Evolutionary conservation across 495 filamentous ascomycete species (phyloP).

Genomic region (Talaromyces nanjingensis): DNA sequence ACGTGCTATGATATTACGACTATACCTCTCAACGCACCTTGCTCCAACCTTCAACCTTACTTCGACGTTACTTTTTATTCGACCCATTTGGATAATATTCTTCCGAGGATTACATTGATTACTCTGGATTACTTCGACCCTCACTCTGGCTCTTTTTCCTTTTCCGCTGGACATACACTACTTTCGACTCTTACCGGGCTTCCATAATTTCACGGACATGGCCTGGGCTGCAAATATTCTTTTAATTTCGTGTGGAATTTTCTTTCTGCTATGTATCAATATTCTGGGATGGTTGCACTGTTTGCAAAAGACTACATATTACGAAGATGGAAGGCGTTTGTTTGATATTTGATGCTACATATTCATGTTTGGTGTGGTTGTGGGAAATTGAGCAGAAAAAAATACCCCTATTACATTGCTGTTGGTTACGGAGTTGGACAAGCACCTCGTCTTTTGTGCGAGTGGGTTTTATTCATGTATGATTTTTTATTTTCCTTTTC

Average conservation of each 20-base stretch:
- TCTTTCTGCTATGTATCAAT: constrained; percentile 3
- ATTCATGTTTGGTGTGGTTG: not conserved
- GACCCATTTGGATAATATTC: not conserved
- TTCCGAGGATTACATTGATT: not conserved
- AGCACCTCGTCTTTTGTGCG: not conserved
- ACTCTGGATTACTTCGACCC: not conserved
- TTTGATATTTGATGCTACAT: not conserved
- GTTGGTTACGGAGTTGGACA: not conserved
- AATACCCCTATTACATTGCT: constrained; percentile 1
- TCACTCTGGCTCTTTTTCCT: not conserved
- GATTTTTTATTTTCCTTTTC: not conserved
- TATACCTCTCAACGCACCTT: not conserved
- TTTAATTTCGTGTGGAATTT: not conserved
- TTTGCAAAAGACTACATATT: constrained; percentile 6
- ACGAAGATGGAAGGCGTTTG: constrained; percentile 6
- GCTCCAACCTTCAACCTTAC: not conserved
- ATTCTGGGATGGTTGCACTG: constrained; percentile 1
- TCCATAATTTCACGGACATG: not conserved
- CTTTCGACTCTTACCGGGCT: not conserved
- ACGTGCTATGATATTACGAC: constrained; percentile 6
- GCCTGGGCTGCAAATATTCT: not conserved
- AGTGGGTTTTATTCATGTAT: not conserved
- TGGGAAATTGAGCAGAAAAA: not conserved
- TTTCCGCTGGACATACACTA: not conserved
- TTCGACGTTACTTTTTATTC: not conserved